Conservation (phyloP, 345 rosid genomes). For the Chamaenerion angustifolium region DNA sequence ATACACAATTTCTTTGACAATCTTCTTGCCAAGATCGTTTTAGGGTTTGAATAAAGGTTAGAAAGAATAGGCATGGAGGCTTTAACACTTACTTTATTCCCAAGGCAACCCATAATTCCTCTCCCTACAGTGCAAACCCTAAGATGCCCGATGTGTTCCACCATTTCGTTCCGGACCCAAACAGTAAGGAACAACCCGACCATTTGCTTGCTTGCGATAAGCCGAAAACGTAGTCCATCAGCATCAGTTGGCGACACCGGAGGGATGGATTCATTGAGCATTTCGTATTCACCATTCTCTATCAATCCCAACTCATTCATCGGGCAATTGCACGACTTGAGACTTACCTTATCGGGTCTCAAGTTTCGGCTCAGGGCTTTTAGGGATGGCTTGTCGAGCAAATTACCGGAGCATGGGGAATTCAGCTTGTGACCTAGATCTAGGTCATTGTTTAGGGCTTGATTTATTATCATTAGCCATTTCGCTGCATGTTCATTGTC, state of each 20-base stretch:
- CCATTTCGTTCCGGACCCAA: slow-evolving; percentile 72
- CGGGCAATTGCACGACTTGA: slow-evolving; percentile 74
- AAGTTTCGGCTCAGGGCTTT: slow-evolving; percentile 59
- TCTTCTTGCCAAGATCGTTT: too few relatives aligned
- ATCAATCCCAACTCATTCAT: slow-evolving; percentile 8
- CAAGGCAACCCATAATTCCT: slow-evolving; percentile 89
- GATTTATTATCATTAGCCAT: slow-evolving; percentile 79
- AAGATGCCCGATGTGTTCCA: slow-evolving; percentile 81
- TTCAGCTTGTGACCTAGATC: slow-evolving; percentile 22
- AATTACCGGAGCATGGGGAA: slow-evolving; percentile 22
- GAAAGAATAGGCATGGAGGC: background rate
- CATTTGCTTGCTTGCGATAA: slow-evolving; percentile 85
- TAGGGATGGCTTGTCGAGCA: slow-evolving; percentile 66
- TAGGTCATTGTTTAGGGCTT: slow-evolving; percentile 51
- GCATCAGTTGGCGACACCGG: slow-evolving; percentile 17
- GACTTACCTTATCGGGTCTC: slow-evolving; percentile 45
- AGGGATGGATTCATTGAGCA: background rate
- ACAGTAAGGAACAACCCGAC: slow-evolving; percentile 81
- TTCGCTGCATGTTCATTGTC: slow-evolving; percentile 95
- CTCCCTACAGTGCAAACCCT: slow-evolving; percentile 68
- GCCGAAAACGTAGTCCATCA: slow-evolving; percentile 29
- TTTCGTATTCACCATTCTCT: too few relatives aligned
- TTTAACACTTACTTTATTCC: slow-evolving; percentile 55
- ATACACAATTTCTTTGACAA: too few relatives aligned
- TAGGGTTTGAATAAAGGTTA: background rate